phyloP scores from a whole-genome alignment of 306 rosid genomes.

The Fragaria vesca region DNA sequence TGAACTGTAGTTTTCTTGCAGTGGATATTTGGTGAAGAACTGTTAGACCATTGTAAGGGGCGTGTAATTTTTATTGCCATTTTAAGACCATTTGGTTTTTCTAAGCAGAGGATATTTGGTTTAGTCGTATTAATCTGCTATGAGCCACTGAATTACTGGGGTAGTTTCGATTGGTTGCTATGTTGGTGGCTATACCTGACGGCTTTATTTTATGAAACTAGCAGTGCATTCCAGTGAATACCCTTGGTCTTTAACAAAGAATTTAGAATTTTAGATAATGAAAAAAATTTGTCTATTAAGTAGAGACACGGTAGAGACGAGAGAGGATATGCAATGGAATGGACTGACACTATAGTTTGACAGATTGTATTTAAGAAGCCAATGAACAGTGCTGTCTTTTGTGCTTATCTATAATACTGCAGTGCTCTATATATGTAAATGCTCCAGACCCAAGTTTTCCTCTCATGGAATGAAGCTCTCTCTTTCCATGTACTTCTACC shows the following conservation, averaged over 20 bases:
- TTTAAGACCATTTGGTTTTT: not conserved
- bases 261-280: no score
- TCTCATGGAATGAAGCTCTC: no score
- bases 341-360: no score
- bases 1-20: constrained; percentile 4
- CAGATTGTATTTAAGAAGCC: no score
- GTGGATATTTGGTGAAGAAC: not conserved
- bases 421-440: no score
- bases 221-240: not conserved
- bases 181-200: not conserved
- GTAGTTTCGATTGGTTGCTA: not conserved
- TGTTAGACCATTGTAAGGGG: not conserved
- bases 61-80: not conserved
- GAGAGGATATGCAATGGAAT: not conserved
- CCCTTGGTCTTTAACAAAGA: not conserved
- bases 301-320: no score
- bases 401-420: no score
- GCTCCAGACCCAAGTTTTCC: no score
- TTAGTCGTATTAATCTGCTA: not conserved
- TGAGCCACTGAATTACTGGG: not conserved
- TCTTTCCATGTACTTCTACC: no score
- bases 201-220: not conserved
- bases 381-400: no score
- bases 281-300: no score
- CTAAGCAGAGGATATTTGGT: not conserved